phyloP scores from a whole-genome alignment of 73 alveolate species.

The Symbiodinium natans region DNA sequence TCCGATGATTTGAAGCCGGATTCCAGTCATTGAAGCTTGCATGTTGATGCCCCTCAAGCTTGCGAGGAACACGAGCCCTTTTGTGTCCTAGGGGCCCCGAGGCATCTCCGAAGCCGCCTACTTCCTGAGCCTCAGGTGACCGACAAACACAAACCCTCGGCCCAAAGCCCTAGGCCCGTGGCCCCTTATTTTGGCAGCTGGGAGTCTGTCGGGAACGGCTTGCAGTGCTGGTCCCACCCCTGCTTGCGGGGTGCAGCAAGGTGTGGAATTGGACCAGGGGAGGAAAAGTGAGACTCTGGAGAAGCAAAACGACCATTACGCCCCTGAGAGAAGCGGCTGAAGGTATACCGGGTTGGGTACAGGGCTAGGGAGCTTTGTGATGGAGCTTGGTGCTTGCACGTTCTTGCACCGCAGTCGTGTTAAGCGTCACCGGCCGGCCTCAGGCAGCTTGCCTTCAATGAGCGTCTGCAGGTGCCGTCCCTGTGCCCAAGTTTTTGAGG shows the following conservation, averaged over 20 bases:
- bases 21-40: too few species aligned
- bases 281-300: neutral
- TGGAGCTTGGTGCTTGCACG: too few species aligned
- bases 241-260: neutral
- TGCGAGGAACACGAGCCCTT: too few species aligned
- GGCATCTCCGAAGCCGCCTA: neutral
- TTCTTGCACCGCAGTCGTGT: too few species aligned
- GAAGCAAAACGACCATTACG: neutral
- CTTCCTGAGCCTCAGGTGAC: neutral
- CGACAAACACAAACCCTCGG: neutral
- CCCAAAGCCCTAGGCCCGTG: neutral
- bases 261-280: neutral
- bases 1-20: too few species aligned
- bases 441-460: neutral
- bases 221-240: conserved; percentile 60
- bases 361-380: too few species aligned
- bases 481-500: too few species aligned
- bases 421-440: too few species aligned
- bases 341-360: too few species aligned
- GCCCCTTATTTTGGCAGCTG: neutral
- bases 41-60: too few species aligned
- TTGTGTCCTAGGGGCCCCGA: too few species aligned
- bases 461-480: neutral
- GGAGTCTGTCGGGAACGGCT: conserved; percentile 46
- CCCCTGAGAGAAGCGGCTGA: too few species aligned